Evolutionary conservation across 1,284 basidiomycete genomes (phyloP).

Genomic region (Trametes versicolor): DNA sequence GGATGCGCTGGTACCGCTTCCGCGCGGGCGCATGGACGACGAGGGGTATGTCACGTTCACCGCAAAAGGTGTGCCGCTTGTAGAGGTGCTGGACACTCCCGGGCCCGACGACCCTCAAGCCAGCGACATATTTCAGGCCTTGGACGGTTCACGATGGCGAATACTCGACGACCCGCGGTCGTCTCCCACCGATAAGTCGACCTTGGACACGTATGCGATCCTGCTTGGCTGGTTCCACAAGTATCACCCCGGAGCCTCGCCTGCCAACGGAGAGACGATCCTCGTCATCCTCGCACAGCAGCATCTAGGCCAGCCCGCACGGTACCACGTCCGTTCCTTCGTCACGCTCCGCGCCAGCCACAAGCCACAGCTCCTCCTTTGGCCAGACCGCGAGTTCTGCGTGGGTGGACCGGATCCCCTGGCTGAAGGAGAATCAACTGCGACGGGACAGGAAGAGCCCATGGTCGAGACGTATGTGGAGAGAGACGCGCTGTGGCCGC

Average conservation of each 20-base stretch:
- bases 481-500: background rate
- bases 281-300: constrained; percentile 21
- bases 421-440: no score
- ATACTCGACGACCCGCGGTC: background rate
- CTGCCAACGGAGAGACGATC: constrained; percentile 17
- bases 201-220: constrained; percentile 10
- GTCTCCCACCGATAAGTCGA: no score
- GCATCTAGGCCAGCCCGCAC: constrained; percentile 6
- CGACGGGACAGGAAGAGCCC: background rate
- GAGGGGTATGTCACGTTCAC: constrained; percentile 21
- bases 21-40: constrained; percentile 25
- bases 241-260: constrained; percentile 18
- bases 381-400: constrained; percentile 23
- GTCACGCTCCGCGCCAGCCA: constrained; percentile 14
- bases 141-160: constrained; percentile 23
- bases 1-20: constrained; percentile 22
- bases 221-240: constrained; percentile 25
- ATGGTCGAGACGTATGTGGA: background rate
- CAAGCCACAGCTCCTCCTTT: constrained; percentile 14
- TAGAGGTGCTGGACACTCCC: constrained; percentile 8
- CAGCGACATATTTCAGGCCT: constrained; percentile 6
- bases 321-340: constrained; percentile 28
- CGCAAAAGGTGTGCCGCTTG: constrained; percentile 4
- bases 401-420: constrained; percentile 11
- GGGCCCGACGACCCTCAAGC: background rate